phyloP scores from a whole-genome alignment of 345 rosid genomes.

The Chamaenerion angustifolium region DNA sequence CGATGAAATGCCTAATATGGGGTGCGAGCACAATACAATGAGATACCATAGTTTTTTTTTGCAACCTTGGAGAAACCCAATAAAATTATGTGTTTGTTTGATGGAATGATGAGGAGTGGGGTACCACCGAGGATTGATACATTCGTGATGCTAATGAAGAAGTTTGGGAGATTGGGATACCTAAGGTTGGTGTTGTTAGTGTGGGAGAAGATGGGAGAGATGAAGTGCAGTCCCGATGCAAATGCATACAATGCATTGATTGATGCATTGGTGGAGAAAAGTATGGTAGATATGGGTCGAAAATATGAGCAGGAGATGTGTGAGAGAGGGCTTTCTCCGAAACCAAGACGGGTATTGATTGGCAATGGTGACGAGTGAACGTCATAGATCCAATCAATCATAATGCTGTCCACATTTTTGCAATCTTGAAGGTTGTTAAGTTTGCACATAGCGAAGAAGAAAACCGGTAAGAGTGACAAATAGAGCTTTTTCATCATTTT shows the following conservation, averaged over 20 bases:
- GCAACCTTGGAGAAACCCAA: constrained; percentile 51
- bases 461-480: too few relatives aligned
- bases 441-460: too few relatives aligned
- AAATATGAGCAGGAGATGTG: constrained; percentile 77
- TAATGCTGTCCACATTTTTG: too few relatives aligned
- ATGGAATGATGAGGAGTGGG: constrained; percentile 63
- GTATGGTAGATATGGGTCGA: constrained; percentile 69
- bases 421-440: too few relatives aligned
- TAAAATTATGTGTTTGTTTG: constrained; percentile 52
- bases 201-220: constrained; percentile 72
- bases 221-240: constrained; percentile 61
- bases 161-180: constrained; percentile 97
- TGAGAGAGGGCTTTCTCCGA: constrained; percentile 65
- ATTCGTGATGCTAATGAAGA: constrained; percentile 84
- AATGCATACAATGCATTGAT: constrained; percentile 74
- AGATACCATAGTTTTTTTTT: constrained; percentile 69
- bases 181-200: constrained; percentile 61
- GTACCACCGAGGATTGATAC: constrained; percentile 68
- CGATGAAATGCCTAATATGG: constrained; percentile 51
- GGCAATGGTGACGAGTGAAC: constrained; percentile 11
- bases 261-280: constrained; percentile 73
- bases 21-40: constrained; percentile 37
- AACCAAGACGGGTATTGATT: constrained; percentile 52
- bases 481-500: too few relatives aligned
- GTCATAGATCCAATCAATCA: not conserved